phyloP scores from a whole-genome alignment of 345 rosid genomes.

The Nephelium lappaceum region DNA sequence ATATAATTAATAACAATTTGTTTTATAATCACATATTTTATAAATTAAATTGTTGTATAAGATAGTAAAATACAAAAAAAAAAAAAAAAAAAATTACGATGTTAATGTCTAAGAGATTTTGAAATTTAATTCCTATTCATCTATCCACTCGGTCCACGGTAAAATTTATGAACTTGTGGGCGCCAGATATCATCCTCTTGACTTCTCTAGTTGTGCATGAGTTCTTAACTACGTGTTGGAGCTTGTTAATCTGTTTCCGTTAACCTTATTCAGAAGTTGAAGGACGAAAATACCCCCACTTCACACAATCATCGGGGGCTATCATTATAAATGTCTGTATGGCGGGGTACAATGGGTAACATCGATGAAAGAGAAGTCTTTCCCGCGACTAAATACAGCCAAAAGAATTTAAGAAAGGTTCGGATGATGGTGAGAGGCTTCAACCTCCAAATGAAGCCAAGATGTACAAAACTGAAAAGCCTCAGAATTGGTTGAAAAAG shows the following conservation, averaged over 20 bases:
- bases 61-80: too few relatives aligned
- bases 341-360: neutral
- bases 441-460: neutral
- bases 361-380: neutral
- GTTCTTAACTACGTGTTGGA: neutral
- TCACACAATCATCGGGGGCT: neutral
- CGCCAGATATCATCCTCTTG: constrained; percentile 20
- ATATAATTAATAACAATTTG: too few relatives aligned
- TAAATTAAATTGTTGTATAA: too few relatives aligned
- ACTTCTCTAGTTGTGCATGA: neutral
- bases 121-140: too few relatives aligned
- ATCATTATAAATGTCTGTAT: neutral
- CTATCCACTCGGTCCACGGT: neutral
- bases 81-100: too few relatives aligned
- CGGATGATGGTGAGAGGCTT: neutral
- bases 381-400: neutral
- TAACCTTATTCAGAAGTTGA: neutral
- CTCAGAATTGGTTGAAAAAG: neutral
- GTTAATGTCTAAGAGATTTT: too few relatives aligned
- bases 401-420: neutral
- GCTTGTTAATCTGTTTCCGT: neutral
- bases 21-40: too few relatives aligned
- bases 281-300: constrained; percentile 8
- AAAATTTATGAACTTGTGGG: constrained; percentile 11
- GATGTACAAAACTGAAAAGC: neutral